A percentile compares a stretch with the other conserved stretches of the same genome.
Conservation (phyloP, 1,139 yeast genomes). For the Kodamaea arcana region DNA sequence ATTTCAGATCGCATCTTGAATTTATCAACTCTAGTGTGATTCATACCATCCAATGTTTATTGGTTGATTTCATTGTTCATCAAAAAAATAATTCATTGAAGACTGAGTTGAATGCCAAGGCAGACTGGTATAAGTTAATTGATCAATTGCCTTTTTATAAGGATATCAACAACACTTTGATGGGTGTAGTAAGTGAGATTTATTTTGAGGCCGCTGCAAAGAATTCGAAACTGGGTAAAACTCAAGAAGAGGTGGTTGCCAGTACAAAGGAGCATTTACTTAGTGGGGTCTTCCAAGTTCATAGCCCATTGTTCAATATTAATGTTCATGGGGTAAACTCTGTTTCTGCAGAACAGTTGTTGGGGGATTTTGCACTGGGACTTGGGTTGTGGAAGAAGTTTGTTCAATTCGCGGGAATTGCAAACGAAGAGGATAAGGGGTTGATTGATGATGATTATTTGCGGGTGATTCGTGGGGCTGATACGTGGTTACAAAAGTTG, state of each 20-base stretch:
- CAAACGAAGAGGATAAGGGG: conserved; percentile 30
- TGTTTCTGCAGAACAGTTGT: conserved; percentile 32
- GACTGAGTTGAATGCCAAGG: conserved; percentile 32
- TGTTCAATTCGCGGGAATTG: conserved; percentile 33
- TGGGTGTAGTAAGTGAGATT: conserved; percentile 43
- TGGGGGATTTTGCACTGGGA: conserved; percentile 38
- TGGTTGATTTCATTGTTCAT: conserved; percentile 50
- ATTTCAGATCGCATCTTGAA: conserved; percentile 64
- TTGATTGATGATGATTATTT: conserved; percentile 32
- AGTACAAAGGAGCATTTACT: conserved; percentile 34
- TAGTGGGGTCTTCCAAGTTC: conserved; percentile 37
- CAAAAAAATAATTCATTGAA: conserved; percentile 47
- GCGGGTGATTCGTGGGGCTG: conserved; percentile 35
- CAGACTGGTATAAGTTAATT: conserved; percentile 58
- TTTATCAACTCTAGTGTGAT: conserved; percentile 49
- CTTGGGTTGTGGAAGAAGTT: conserved; percentile 40
- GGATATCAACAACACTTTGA: conserved; percentile 40
- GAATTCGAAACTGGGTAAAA: conserved; percentile 23
- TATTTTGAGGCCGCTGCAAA: conserved; percentile 38
- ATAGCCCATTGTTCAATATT: conserved; percentile 37
- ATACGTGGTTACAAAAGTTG: conserved; percentile 37
- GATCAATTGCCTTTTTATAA: conserved; percentile 58
- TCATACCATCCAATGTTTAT: conserved; percentile 52
- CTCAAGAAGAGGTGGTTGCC: conserved; percentile 26
- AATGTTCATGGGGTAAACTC: conserved; percentile 43